Base-by-base conservation (phyloP, 208 protist genomes). In the Phytomonas francai region DNA sequence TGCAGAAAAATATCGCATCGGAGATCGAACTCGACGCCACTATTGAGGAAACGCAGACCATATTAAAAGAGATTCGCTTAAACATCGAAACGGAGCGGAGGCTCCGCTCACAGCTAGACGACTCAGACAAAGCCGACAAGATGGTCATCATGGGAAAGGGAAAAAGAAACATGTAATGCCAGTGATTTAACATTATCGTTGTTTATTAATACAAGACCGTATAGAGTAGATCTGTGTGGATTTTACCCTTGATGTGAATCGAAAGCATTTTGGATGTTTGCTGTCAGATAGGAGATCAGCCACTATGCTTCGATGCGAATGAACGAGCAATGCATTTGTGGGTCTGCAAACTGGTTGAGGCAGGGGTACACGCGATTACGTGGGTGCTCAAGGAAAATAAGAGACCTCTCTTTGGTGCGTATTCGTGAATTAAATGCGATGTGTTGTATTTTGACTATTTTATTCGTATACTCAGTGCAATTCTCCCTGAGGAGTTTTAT, bases 11-110 rank as follows among this genome's bases (percentile, higher is more conserved):
- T 73, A 79, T 81, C 3, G 73, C 51, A 9, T 57, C 67, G 1
- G 78, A 80, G 27, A 59, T 77, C 33, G 36, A 67, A 27, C 76
- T 91, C 39, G 71, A 70, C 30, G 72, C 61, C 39, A 65, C 71
- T 42, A 90, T 94, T 45, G 61, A 59, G 34, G 83, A 89, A 25
- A 36, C 87, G 19, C 68, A 84, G 30, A 80, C 85, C 30, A 85
- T 78, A n/a, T 68, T 92, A 33, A 76, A 76, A 25, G 85, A 94
- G 6, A 76, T 94, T 33, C 67, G 77, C n/a, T 64, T 83, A 28
- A 94, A 91, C 63, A 14, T 84, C 2, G 42, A 71, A 12, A 81
- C 83, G 62, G 76, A 79, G 36, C 67, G 67, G 27, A 73, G 75
- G 11, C 57, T 93, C 30, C 54, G 68, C 34, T 57, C 59, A 25